Percentiles rank a stretch among this genome's conserved stretches.
phyloP scores from a whole-genome alignment of 2,329 filamentous ascomycete species.

The Fusarium succisae region DNA sequence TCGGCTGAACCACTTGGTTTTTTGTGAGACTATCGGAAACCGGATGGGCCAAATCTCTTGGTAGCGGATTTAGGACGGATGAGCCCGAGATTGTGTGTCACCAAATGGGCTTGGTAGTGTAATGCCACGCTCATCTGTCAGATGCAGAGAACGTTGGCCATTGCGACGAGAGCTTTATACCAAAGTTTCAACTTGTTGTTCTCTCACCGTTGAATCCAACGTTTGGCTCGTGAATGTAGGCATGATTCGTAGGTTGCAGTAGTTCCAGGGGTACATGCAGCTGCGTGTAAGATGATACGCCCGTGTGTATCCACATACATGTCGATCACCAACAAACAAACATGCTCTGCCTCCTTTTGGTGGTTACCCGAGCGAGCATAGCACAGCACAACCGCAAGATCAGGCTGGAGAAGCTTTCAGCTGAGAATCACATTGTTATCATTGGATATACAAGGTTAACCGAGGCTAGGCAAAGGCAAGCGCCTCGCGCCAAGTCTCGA shows the following conservation, averaged over 20 bases:
- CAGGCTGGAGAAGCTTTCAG: not conserved
- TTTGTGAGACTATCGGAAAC: not conserved
- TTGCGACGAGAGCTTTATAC: not conserved
- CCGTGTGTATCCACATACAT: constrained; percentile 12
- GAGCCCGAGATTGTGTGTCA: not conserved
- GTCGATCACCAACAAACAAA: not conserved
- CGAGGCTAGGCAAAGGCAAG: not conserved
- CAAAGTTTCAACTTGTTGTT: too few relatives aligned
- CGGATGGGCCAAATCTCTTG: constrained; percentile 9
- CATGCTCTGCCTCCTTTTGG: constrained; percentile 2
- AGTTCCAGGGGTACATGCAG: not conserved
- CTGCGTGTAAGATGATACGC: constrained; percentile 31
- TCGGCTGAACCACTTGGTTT: constrained; percentile 2
- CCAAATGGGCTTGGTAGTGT: not conserved
- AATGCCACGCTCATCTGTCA: not conserved
- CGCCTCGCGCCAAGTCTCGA: constrained; percentile 21
- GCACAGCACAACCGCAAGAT: not conserved
- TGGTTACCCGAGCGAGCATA: not conserved
- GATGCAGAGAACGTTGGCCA: not conserved
- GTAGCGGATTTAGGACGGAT: constrained; percentile 1
- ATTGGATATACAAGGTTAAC: not conserved
- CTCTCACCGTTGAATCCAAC: not conserved
- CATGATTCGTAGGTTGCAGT: not conserved
- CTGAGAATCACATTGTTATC: not conserved
- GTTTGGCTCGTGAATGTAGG: not conserved